These are phyloP conservation scores for Ustanciosporium gigantosporum DNA, from an alignment of 1,284 basidiomycete genomes.

Conservation along the genomic window DNA sequence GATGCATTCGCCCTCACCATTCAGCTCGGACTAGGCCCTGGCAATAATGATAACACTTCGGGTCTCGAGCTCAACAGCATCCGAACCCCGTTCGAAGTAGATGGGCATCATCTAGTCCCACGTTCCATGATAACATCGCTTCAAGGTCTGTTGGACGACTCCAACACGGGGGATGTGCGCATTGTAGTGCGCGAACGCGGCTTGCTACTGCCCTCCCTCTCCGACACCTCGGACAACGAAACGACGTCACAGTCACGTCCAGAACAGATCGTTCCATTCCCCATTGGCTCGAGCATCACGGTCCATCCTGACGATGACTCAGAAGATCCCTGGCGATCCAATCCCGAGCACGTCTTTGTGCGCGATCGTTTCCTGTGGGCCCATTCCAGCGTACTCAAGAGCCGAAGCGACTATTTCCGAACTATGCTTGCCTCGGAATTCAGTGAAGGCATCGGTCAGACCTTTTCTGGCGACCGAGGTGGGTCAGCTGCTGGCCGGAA, in stretches of 20 bases:
- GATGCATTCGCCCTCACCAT: constrained; percentile 50
- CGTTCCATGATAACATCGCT: constrained; percentile 38
- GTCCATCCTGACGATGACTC: constrained; percentile 1
- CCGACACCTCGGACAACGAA: background rate
- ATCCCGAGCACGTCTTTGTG: constrained; percentile 36
- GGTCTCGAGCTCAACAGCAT: constrained; percentile 4
- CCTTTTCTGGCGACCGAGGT: constrained; percentile 6
- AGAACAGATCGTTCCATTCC: constrained; percentile 16
- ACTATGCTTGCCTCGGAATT: constrained; percentile 75
- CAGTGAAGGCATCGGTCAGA: constrained; percentile 40
- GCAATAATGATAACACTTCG: constrained; percentile 5
- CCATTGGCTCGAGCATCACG: constrained; percentile 18
- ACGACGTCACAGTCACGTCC: background rate
- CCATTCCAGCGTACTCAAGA: constrained; percentile 65
- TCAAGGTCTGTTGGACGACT: constrained; percentile 47
- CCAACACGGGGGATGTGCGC: constrained; percentile 54
- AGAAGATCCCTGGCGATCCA: background rate
- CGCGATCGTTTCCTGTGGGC: constrained; percentile 70
- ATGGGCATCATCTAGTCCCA: constrained; percentile 42
- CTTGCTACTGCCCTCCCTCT: constrained; percentile 8
- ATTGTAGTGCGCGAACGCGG: constrained; percentile 56
- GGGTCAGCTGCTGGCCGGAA: constrained; percentile 9
- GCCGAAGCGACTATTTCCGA: constrained; percentile 75
- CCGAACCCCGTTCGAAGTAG: constrained; percentile 39
- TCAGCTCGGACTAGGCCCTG: constrained; percentile 48